A percentile compares a stretch with the other conserved stretches of the same genome.
phyloP scores from a whole-genome alignment of 108 stramenopile species.

The Fistulifera pelliculosa region DNA sequence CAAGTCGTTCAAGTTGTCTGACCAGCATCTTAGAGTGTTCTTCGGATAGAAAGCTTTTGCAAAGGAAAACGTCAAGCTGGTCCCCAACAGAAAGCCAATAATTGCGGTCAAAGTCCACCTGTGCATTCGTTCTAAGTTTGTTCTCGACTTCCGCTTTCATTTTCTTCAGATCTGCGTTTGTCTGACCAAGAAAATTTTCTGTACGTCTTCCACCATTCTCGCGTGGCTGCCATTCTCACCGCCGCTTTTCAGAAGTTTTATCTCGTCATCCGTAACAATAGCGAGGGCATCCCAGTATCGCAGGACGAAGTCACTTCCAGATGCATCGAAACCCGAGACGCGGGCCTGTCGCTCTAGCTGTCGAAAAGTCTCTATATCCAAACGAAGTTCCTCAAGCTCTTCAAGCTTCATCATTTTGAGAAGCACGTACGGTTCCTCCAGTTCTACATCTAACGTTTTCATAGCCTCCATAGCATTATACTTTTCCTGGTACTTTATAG shows the following conservation, averaged over 20 bases:
- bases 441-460: conserved; percentile 68
- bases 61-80: conserved; percentile 76
- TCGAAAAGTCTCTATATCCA: conserved; percentile 75
- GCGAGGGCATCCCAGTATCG: conserved; percentile 76
- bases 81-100: conserved; percentile 84
- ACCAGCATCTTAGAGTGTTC: conserved; percentile 90
- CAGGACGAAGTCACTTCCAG: conserved; percentile 24
- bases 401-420: conserved; percentile 68
- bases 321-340: conserved; percentile 4
- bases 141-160: conserved; percentile 76
- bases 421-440: conserved; percentile 66
- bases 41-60: conserved; percentile 74
- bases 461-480: conserved; percentile 79
- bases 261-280: conserved; percentile 61
- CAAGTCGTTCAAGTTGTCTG: conserved; percentile 83
- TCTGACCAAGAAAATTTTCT: conserved; percentile 78
- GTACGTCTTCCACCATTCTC: conserved; percentile 66
- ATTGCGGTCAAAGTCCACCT: conserved; percentile 48
- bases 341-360: conserved; percentile 63
- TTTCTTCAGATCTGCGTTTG: conserved; percentile 52
- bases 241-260: conserved; percentile 59
- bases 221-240: conserved; percentile 55
- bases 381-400: conserved; percentile 76
- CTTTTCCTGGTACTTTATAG: conserved; percentile 81
- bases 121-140: conserved; percentile 41